These are phyloP conservation scores for Fusarium napiforme DNA, from an alignment of 2,329 filamentous ascomycete species.

Conservation along the genomic window DNA sequence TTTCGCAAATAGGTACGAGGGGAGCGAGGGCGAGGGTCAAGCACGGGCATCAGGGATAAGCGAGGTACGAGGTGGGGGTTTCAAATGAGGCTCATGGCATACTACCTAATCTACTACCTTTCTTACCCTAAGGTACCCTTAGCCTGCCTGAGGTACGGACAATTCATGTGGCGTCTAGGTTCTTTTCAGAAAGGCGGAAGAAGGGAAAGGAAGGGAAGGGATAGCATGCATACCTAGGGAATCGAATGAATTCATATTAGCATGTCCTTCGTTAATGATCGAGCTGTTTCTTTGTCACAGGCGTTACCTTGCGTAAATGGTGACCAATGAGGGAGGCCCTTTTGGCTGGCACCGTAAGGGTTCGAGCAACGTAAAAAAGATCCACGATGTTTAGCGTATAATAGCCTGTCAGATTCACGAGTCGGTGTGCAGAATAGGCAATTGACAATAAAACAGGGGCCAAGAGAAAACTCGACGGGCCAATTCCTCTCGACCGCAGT, in stretches of 20 bases:
- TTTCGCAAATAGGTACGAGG: background rate
- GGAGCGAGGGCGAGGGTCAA: background rate
- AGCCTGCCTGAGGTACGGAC: background rate
- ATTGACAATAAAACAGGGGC: slow-evolving; percentile 18
- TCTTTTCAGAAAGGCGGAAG: background rate
- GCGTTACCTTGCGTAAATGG: background rate
- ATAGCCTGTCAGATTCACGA: slow-evolving; percentile 3
- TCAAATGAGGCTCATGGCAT: background rate
- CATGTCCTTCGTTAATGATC: background rate
- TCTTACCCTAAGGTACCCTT: background rate
- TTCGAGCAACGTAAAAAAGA: background rate
- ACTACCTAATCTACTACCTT: background rate
- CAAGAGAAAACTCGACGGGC: background rate
- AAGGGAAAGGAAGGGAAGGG: background rate
- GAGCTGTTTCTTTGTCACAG: background rate
- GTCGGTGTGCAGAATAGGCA: slow-evolving; percentile 33
- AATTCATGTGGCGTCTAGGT: background rate
- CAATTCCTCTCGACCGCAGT: background rate
- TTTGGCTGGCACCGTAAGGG: background rate
- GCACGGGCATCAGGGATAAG: background rate
- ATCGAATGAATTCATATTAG: background rate
- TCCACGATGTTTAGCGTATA: slow-evolving; percentile 1
- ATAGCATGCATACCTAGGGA: background rate
- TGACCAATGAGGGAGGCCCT: too few relatives aligned
- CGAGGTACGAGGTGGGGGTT: slow-evolving; percentile 18